Conservation (phyloP, 2,329 filamentous ascomycete genomes). For the Corniculantispora saksenae region DNA sequence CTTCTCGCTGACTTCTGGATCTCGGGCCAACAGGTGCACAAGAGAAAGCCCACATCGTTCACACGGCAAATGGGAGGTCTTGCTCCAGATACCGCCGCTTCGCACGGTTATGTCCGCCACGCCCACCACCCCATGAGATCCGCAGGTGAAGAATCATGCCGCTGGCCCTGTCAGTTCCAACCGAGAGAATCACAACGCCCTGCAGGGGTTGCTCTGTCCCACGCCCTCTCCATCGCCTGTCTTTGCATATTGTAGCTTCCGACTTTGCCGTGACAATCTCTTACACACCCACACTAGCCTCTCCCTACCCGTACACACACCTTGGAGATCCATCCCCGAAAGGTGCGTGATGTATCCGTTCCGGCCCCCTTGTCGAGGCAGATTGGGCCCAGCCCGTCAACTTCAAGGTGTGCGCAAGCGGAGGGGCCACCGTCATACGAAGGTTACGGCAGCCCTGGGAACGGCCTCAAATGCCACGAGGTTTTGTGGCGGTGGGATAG, state of each 20-base stretch:
- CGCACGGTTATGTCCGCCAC: too few relatives aligned
- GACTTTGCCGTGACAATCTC: slow-evolving; percentile 4
- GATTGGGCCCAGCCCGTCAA: neutral
- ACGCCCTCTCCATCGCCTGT: neutral
- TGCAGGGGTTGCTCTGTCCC: neutral
- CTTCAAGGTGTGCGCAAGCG: neutral
- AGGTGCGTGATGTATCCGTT: neutral
- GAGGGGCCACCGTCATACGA: neutral
- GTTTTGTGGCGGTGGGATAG: neutral
- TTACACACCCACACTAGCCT: neutral
- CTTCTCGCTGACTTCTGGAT: neutral
- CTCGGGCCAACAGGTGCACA: too few relatives aligned
- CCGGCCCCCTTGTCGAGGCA: slow-evolving; percentile 16
- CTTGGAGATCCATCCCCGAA: slow-evolving; percentile 4
- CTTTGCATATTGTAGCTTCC: neutral
- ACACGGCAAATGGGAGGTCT: neutral
- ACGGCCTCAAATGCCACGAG: neutral
- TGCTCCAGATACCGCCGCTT: neutral
- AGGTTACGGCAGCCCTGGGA: neutral
- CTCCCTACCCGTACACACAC: neutral
- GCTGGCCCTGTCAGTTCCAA: neutral
- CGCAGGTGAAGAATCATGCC: neutral
- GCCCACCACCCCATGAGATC: neutral
- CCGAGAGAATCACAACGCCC: neutral
- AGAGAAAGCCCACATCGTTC: neutral